phyloP scores from a whole-genome alignment of 208 protist species.

The Trypanosoma theileri region DNA sequence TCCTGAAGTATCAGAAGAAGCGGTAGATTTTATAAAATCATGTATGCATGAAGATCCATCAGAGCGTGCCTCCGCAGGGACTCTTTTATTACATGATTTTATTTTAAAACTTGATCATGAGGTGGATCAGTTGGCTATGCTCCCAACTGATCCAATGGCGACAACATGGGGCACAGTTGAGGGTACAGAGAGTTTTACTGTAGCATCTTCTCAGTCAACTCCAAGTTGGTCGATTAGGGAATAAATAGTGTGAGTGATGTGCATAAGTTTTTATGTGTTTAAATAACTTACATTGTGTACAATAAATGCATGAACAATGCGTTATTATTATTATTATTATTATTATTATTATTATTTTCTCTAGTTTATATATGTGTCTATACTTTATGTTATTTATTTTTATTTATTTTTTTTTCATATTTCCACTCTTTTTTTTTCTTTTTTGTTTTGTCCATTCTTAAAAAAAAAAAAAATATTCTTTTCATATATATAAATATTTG shows the following conservation, averaged over 20 bases:
- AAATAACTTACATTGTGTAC: too few species aligned
- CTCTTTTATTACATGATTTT: constrained; percentile 66
- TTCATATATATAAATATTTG: too few species aligned
- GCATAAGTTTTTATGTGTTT: not conserved
- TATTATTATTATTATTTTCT: too few species aligned
- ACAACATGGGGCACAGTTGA: constrained; percentile 12
- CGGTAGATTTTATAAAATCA: constrained; percentile 59
- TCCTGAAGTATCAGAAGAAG: constrained; percentile 38
- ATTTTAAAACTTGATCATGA: constrained; percentile 65
- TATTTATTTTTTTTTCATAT: not conserved
- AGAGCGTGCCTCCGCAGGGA: constrained; percentile 53
- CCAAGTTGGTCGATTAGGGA: constrained; percentile 49
- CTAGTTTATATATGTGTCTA: not conserved
- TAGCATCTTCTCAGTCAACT: constrained; percentile 26
- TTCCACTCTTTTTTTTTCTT: not conserved
- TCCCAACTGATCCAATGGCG: constrained; percentile 33
- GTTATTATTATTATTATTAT: too few species aligned
- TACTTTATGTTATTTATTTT: not conserved
- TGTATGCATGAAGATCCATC: constrained; percentile 56
- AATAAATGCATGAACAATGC: too few species aligned
- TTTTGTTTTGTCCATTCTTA: not conserved
- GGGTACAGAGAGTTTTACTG: constrained; percentile 16
- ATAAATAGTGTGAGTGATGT: not conserved
- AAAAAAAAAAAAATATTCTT: not conserved
- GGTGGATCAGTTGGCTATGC: constrained; percentile 44